These are phyloP conservation scores for Penicillium sp. DNA, from an alignment of 2,329 filamentous ascomycete genomes.

Conservation along the genomic window DNA sequence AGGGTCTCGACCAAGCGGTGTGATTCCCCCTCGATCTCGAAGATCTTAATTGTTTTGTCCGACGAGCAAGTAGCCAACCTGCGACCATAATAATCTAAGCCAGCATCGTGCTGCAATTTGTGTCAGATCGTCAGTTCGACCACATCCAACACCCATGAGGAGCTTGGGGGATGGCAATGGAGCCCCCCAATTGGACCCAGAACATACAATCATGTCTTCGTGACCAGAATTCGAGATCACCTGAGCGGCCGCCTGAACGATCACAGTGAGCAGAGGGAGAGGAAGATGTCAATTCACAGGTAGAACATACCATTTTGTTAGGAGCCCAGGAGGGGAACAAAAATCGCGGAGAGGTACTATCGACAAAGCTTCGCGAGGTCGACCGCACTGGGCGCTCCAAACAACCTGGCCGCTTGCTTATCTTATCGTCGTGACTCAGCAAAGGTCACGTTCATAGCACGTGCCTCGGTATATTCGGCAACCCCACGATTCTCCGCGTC, in stretches of 20 bases:
- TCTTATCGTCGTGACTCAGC: constrained; percentile 26
- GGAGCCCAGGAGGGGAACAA: constrained; percentile 9
- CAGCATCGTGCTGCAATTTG: constrained; percentile 76
- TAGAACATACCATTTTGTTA: constrained; percentile 25
- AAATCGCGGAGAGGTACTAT: constrained; percentile 9
- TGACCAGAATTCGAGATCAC: constrained; percentile 83
- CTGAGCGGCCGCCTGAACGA: constrained; percentile 58
- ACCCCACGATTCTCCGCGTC: constrained; percentile 8
- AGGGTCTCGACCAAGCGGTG: constrained; percentile 89
- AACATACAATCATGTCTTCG: constrained; percentile 98
- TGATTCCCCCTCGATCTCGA: constrained; percentile 90
- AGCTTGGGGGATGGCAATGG: constrained; percentile 8
- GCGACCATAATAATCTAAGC: constrained; percentile 96
- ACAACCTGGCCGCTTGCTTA: constrained; percentile 28
- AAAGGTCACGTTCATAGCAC: constrained; percentile 20
- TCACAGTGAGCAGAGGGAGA: constrained; percentile 13
- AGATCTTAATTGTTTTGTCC: constrained; percentile 98
- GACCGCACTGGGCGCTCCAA: constrained; percentile 10
- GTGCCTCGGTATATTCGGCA: constrained; percentile 22
- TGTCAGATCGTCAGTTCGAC: constrained; percentile 6
- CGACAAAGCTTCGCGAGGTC: constrained; percentile 14
- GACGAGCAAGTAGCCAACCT: constrained; percentile 95
- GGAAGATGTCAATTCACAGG: background rate
- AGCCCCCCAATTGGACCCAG: constrained; percentile 5
- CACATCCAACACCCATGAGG: background rate